A percentile compares a stretch with the other conserved stretches of the same genome.
Evolutionary conservation across 2,329 filamentous ascomycete genomes (phyloP).

Genomic region (Seiridium unicorne): DNA sequence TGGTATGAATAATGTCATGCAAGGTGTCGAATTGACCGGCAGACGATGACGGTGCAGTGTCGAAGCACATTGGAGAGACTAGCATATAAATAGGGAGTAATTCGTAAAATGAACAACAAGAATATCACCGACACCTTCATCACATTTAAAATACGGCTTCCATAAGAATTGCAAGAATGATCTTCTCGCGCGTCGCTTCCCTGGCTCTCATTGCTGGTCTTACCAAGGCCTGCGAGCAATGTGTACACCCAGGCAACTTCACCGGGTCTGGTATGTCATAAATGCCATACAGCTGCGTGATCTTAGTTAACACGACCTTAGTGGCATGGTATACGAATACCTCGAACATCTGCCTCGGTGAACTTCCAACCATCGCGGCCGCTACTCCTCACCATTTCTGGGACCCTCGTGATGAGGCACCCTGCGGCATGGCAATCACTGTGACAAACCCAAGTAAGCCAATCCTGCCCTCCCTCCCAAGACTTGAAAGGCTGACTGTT

Average conservation of each 20-base stretch:
- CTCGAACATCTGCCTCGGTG: background rate
- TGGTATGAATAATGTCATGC: background rate
- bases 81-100: background rate
- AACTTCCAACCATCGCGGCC: constrained; percentile 1
- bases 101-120: background rate
- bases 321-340: background rate
- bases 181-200: background rate
- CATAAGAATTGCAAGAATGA: background rate
- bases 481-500: background rate
- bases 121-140: background rate
- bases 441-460: constrained; percentile 1
- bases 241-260: constrained; percentile 2
- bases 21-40: too few relatives aligned
- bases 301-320: background rate
- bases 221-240: background rate
- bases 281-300: background rate
- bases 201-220: background rate
- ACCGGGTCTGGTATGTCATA: background rate
- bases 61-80: background rate
- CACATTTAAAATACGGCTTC: background rate
- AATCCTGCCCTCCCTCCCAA: background rate
- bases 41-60: background rate
- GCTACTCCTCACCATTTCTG: background rate
- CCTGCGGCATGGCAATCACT: background rate
- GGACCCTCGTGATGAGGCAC: background rate